Percentiles rank a stretch among this genome's conserved stretches.
These are phyloP conservation scores for Conoideocrella luteorostrata DNA, from an alignment of 2,329 filamentous ascomycete genomes.

Conservation along the genomic window DNA sequence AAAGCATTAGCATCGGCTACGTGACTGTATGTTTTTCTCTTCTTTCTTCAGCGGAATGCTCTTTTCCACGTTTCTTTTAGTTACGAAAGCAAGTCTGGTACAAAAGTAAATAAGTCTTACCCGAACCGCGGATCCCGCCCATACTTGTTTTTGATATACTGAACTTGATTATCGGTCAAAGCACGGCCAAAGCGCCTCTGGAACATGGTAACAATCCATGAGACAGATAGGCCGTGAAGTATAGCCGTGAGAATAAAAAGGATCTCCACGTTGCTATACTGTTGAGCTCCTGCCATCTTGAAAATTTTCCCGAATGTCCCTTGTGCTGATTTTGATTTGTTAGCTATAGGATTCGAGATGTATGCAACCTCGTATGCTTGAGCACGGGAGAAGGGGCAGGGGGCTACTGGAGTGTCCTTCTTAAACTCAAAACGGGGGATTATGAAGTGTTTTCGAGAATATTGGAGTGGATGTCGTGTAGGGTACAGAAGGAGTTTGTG, in stretches of 20 bases:
- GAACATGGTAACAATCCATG: conserved; percentile 22
- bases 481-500: no score
- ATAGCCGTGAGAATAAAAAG: conserved; percentile 25
- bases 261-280: conserved; percentile 29
- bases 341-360: neutral
- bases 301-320: neutral
- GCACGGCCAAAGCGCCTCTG: conserved; percentile 19
- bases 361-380: neutral
- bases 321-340: neutral
- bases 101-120: conserved; percentile 19
- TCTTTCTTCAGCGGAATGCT: neutral
- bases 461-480: no score
- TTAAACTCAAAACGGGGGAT: no score
- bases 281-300: conserved; percentile 27
- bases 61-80: no score
- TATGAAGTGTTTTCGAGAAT: no score
- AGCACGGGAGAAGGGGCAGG: no score
- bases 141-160: conserved; percentile 35
- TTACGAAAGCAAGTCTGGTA: no score
- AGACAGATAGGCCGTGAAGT: conserved; percentile 19
- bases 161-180: conserved; percentile 28
- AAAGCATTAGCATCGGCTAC: neutral
- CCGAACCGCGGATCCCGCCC: conserved; percentile 31
- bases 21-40: neutral
- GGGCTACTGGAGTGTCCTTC: no score